Conservation (phyloP, 331 rosid species). For the Prunus yedoensis region DNA sequence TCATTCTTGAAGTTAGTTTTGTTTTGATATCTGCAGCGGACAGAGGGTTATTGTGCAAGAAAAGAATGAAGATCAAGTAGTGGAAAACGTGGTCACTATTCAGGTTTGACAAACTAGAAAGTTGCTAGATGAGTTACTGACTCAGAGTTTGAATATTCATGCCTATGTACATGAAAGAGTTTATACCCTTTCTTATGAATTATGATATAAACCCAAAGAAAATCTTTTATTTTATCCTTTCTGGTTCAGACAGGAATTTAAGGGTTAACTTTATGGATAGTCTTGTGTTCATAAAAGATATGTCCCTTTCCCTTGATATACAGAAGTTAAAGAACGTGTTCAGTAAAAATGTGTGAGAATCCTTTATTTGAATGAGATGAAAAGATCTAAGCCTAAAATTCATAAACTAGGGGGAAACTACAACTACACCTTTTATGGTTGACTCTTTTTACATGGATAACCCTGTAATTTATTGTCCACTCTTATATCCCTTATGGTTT, state of each 20-base stretch:
- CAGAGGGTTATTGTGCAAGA: constrained; percentile 81
- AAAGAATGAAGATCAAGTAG: constrained; percentile 55
- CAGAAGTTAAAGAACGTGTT: neutral
- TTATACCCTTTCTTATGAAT: neutral
- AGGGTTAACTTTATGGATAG: neutral
- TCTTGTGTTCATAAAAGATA: neutral
- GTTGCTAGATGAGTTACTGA: constrained; percentile 2
- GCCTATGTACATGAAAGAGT: neutral
- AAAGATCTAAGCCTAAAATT: neutral
- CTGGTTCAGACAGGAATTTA: constrained; percentile 10
- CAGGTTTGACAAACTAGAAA: constrained; percentile 50
- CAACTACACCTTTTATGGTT: neutral
- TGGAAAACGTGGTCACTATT: constrained; percentile 73
- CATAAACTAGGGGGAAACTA: neutral
- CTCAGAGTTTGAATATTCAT: neutral
- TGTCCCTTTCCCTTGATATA: neutral
- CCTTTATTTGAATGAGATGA: neutral
- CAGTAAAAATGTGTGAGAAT: neutral
- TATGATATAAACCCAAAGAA: neutral
- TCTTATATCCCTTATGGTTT: neutral
- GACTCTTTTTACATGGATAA: neutral
- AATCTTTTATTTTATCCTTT: neutral
- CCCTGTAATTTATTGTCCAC: neutral
- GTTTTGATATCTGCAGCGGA: constrained; percentile 51
- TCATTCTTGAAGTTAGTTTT: constrained; percentile 7